These are phyloP conservation scores for Paxillus ammoniavirescens DNA, from an alignment of 768 basidiomycete species.

Conservation along the genomic window DNA sequence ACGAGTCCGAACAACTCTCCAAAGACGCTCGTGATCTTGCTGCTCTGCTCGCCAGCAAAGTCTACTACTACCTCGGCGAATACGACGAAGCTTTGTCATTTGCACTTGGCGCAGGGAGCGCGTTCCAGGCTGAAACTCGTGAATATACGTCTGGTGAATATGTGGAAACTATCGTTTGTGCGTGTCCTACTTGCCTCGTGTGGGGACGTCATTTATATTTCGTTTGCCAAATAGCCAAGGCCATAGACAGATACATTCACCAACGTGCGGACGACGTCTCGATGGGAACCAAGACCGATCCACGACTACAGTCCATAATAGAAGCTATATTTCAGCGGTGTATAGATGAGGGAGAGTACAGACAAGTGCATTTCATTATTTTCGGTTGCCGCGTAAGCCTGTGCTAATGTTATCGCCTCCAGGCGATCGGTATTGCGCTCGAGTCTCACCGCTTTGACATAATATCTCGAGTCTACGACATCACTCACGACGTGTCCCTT, in stretches of 20 bases:
- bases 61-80: slow-evolving; percentile 95
- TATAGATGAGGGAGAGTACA: slow-evolving; percentile 85
- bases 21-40: slow-evolving; percentile 76
- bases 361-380: slow-evolving; percentile 57
- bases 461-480: slow-evolving; percentile 71
- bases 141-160: slow-evolving; percentile 75
- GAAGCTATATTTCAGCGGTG: slow-evolving; percentile 87
- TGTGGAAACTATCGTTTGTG: slow-evolving; percentile 92
- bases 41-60: slow-evolving; percentile 93
- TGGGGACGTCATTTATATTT: not conserved
- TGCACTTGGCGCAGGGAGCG: slow-evolving; percentile 84
- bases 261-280: slow-evolving; percentile 55
- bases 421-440: slow-evolving; percentile 95
- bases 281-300: slow-evolving; percentile 64
- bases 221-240: slow-evolving; percentile 64
- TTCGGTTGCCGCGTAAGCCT: not conserved
- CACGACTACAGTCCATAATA: slow-evolving; percentile 78
- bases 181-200: slow-evolving; percentile 34
- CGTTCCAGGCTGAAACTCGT: slow-evolving; percentile 76
- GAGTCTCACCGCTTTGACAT: slow-evolving; percentile 89
- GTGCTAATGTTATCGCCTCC: slow-evolving; percentile 9
- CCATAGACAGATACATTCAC: slow-evolving; percentile 90
- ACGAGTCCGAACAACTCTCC: slow-evolving; percentile 79
- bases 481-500: slow-evolving; percentile 72
- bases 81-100: slow-evolving; percentile 96